Evolutionary conservation across 495 filamentous ascomycete genomes (phyloP).

Genomic region (Hypoxylon perforatum): DNA sequence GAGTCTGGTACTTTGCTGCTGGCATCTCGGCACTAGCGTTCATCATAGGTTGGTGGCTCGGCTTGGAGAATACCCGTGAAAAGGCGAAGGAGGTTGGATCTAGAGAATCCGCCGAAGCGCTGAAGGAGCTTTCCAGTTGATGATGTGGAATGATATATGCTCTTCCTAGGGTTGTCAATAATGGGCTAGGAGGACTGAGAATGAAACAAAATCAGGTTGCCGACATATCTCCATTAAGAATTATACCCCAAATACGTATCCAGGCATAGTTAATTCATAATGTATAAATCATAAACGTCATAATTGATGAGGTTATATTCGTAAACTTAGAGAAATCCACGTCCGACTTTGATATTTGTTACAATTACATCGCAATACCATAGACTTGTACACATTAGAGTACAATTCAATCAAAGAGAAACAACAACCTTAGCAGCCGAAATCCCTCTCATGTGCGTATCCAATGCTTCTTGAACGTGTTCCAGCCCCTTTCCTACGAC

Average conservation of each 20-base stretch:
- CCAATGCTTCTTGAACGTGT: constrained; percentile 53
- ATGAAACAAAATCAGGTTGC: too few relatives aligned
- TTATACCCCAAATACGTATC: too few relatives aligned
- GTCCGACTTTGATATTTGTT: too few relatives aligned
- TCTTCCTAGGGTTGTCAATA: too few relatives aligned
- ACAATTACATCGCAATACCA: background rate
- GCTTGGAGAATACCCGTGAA: background rate
- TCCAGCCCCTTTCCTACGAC: constrained; percentile 55
- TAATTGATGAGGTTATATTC: too few relatives aligned
- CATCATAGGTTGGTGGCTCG: constrained; percentile 2
- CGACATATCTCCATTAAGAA: too few relatives aligned
- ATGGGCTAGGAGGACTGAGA: too few relatives aligned
- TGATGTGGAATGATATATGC: background rate
- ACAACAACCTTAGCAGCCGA: constrained; percentile 61
- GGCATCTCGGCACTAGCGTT: background rate
- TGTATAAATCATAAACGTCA: too few relatives aligned
- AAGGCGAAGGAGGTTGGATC: background rate
- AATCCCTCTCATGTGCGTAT: constrained; percentile 51
- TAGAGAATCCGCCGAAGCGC: background rate
- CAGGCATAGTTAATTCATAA: too few relatives aligned
- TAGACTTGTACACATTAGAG: too few relatives aligned
- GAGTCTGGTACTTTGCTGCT: constrained; percentile 22
- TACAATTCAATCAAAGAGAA: background rate
- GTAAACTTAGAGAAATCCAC: too few relatives aligned
- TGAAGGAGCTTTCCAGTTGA: background rate